Percentiles rank a stretch among this genome's conserved stretches.
phyloP scores from a whole-genome alignment of 2,329 filamentous ascomycete genomes.

The Sclerotinia borealis region DNA sequence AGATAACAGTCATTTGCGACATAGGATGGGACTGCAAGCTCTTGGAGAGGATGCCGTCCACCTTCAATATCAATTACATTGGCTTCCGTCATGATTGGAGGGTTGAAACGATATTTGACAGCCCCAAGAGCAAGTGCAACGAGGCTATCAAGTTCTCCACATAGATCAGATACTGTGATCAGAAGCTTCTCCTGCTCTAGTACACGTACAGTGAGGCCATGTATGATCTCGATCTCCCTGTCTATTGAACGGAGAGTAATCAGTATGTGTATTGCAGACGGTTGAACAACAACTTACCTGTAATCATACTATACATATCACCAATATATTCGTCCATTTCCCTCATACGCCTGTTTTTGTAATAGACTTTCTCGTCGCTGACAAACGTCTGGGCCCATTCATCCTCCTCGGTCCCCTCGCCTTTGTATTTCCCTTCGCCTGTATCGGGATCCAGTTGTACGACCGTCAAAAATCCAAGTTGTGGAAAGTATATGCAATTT shows the following conservation, averaged over 20 bases:
- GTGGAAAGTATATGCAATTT: conserved; percentile 85
- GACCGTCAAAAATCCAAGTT: conserved; percentile 82
- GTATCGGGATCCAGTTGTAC: conserved; percentile 57
- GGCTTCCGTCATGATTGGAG: conserved; percentile 61
- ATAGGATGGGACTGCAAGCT: conserved; percentile 72
- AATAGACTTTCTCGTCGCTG: conserved; percentile 67
- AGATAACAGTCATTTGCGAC: conserved; percentile 77
- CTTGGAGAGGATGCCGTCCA: conserved; percentile 85
- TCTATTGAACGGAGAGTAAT: conserved; percentile 42
- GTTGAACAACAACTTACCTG: conserved; percentile 45
- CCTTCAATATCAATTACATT: conserved; percentile 68
- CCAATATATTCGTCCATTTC: conserved; percentile 77
- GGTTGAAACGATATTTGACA: conserved; percentile 61
- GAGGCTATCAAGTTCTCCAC: conserved; percentile 82
- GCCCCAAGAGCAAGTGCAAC: conserved; percentile 76
- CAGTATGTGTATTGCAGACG: neutral
- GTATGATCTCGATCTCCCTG: conserved; percentile 81
- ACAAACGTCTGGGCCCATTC: conserved; percentile 74
- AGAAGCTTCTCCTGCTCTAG: conserved; percentile 64
- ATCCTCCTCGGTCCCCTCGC: conserved; percentile 48
- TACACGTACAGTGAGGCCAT: conserved; percentile 65
- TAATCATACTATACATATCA: conserved; percentile 79
- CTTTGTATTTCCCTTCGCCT: conserved; percentile 57
- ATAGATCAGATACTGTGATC: conserved; percentile 64
- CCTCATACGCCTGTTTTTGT: conserved; percentile 77